Evolutionary conservation across 2,329 filamentous ascomycete species (phyloP), one percentile per base, ranked within the genome.

Genomic region (Botrytis paeoniae): DNA sequence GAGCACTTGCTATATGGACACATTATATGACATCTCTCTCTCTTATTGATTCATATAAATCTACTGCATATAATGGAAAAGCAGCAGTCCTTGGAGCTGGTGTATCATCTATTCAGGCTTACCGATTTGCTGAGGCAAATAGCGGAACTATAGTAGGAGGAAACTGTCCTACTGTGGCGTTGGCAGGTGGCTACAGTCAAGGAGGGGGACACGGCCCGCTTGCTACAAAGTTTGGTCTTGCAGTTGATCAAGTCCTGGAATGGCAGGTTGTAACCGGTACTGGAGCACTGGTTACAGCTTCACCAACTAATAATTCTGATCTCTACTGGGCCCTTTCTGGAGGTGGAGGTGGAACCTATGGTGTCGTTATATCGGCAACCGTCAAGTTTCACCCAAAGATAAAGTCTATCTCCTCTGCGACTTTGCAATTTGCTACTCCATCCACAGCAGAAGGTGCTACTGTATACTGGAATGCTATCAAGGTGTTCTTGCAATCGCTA

Each of bases 251-350:
- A 66, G 84, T 86, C 0, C 82, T 91, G 4, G 84, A 86, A 75
- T 86, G 82, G 73, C 84, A 89, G 72, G 86, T 89, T 1, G 82
- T 91, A n/a, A 86, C 85, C 6, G 86, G 83, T 0, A 78, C 79
- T 14, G 87, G 88, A 6, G 74, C 83, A 18, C 78, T 85, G 37
- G 73, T 89, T 2, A 84, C 80, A 1, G 88, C 87, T 0, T 85
- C 83, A 2, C 83, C 81, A 0, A 77, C 76, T 0, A 74, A 84
- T 41, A 86, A 91, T 75, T 72, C 82, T 0, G 89, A 91, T 68
- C 81, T 91, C 1, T 91, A 87, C 81, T 92, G 89, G 89, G 89
- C 89, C 2, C 80, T 90, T 0, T 83, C 83, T 59, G 89, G 89
- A 4, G 88, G 89, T 0, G 89, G 89, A 3, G 86, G 85, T 12